These are phyloP conservation scores for Xylariaceae sp. DNA, from an alignment of 2,329 filamentous ascomycete genomes.

Conservation along the genomic window DNA sequence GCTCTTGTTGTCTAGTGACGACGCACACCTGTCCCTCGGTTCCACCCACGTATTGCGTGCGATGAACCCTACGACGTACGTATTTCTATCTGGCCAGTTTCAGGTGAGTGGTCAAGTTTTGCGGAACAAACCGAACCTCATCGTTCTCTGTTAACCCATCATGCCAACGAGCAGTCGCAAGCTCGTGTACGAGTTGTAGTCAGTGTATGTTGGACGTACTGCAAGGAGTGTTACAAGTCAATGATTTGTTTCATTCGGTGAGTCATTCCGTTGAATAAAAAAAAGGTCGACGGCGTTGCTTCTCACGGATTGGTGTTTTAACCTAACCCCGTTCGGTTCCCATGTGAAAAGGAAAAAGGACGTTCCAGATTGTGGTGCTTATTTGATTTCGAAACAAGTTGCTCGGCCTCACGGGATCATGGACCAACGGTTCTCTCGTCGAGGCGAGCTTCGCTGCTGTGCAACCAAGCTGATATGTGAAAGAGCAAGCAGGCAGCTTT, in stretches of 20 bases:
- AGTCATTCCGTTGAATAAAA: conserved; percentile 9
- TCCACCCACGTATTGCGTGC: not conserved
- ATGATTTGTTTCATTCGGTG: conserved; percentile 16
- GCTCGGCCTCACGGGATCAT: conserved; percentile 3
- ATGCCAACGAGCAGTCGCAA: not conserved
- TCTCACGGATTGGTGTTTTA: conserved; percentile 4
- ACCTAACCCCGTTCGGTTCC: not conserved
- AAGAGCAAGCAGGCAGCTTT: conserved; percentile 13
- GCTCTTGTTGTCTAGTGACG: conserved; percentile 11
- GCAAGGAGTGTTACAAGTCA: conserved; percentile 11
- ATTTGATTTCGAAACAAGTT: conserved; percentile 13
- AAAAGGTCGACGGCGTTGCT: not conserved
- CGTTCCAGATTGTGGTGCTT: not conserved
- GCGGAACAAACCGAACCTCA: not conserved
- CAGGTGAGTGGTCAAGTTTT: not conserved
- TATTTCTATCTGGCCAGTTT: conserved; percentile 1
- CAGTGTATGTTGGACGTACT: conserved; percentile 10
- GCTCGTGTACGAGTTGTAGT: conserved; percentile 1
- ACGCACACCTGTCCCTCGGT: conserved; percentile 6
- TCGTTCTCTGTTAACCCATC: not conserved
- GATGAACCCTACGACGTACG: not conserved
- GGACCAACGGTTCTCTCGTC: conserved; percentile 22
- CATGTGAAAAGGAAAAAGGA: not conserved
- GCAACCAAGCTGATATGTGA: conserved; percentile 20
- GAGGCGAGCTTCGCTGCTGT: conserved; percentile 26